A percentile compares a stretch with the other conserved stretches of the same genome.
Evolutionary conservation across 1,284 basidiomycete genomes (phyloP).

Genomic region (Puccinia hordei): DNA sequence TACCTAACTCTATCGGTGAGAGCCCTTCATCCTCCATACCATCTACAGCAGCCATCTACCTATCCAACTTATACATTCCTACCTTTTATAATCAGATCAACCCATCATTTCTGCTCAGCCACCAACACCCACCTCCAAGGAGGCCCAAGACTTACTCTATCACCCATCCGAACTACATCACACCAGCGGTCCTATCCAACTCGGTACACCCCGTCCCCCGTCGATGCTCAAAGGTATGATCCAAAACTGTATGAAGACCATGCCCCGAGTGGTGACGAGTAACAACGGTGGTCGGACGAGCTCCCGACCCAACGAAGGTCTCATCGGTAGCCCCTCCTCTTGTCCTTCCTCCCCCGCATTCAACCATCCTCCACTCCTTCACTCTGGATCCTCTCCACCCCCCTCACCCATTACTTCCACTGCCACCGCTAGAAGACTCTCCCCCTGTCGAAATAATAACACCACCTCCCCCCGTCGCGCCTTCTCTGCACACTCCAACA

Average conservation of each 20-base stretch:
- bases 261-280: not conserved
- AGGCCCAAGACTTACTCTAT: not conserved
- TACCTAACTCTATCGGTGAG: slow-evolving; percentile 64
- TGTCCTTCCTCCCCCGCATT: slow-evolving; percentile 9
- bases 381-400: not conserved
- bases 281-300: slow-evolving; percentile 4
- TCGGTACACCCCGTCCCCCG: not conserved
- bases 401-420: not conserved
- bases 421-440: not conserved
- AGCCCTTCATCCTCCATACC: no score
- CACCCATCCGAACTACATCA: not conserved
- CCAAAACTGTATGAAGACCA: slow-evolving; percentile 17
- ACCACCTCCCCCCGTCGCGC: slow-evolving; percentile 22
- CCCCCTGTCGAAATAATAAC: not conserved
- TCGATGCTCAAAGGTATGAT: slow-evolving; percentile 19
- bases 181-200: not conserved
- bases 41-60: no score
- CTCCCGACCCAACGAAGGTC: not conserved
- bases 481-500: slow-evolving; percentile 7
- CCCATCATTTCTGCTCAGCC: not conserved
- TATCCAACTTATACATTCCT: not conserved
- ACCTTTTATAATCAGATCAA: not conserved
- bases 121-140: not conserved
- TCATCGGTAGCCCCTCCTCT: not conserved
- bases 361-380: not conserved